A percentile compares a stretch with the other conserved stretches of the same genome.
These are phyloP conservation scores for Saccharomycopsis sp. DNA, from an alignment of 805 yeast genomes.

Conservation along the genomic window DNA sequence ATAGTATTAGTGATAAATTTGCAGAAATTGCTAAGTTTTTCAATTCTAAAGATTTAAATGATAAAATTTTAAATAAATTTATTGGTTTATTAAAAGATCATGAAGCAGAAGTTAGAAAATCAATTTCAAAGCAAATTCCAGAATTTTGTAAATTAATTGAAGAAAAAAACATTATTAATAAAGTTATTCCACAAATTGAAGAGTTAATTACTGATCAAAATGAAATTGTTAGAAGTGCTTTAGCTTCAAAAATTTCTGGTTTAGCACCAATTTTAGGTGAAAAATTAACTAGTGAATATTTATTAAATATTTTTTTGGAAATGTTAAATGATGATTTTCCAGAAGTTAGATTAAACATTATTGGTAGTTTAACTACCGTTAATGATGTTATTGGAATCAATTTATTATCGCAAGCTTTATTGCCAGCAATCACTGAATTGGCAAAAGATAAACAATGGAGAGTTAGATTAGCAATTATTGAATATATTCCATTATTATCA, in stretches of 20 bases:
- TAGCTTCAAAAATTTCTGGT: constrained; percentile 81
- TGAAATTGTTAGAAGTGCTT: constrained; percentile 86
- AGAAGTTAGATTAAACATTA: constrained; percentile 89
- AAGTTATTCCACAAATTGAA: constrained; percentile 75
- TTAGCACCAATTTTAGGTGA: constrained; percentile 79
- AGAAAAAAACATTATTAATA: constrained; percentile 41
- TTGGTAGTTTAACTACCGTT: constrained; percentile 82
- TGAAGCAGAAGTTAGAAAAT: constrained; percentile 96
- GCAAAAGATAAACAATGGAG: constrained; percentile 98
- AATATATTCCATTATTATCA: constrained; percentile 90
- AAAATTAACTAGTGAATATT: constrained; percentile 68
- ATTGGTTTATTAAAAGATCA: constrained; percentile 74
- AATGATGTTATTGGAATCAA: constrained; percentile 93
- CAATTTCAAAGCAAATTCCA: constrained; percentile 86
- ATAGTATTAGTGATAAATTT: constrained; percentile 95
- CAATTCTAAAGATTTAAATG: constrained; percentile 42
- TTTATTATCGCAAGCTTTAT: constrained; percentile 68
- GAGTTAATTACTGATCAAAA: constrained; percentile 82
- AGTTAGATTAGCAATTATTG: constrained; percentile 91
- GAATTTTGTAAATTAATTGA: constrained; percentile 49
- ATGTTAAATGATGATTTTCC: constrained; percentile 97
- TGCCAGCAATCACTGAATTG: constrained; percentile 92
- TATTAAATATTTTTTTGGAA: constrained; percentile 78
- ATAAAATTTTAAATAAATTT: constrained; percentile 42
- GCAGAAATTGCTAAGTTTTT: constrained; percentile 61